Conservation (phyloP, 2,329 filamentous ascomycete genomes). For the Sporothrix pseudoabietina region DNA sequence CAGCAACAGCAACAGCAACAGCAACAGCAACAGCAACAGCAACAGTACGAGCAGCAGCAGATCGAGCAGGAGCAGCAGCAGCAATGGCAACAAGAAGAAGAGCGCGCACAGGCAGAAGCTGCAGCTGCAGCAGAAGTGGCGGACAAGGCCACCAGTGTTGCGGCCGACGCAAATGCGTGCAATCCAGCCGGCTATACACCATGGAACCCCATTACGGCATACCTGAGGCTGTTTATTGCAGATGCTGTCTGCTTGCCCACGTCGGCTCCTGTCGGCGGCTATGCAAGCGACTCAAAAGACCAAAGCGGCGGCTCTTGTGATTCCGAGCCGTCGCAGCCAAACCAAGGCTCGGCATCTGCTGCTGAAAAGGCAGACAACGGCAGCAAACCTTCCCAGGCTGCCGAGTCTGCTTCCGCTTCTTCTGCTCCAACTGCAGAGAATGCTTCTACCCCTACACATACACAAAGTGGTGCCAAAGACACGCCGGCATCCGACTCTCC, state of each 20-base stretch:
- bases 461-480: background rate
- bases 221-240: constrained; percentile 20
- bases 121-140: constrained; percentile 26
- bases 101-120: background rate
- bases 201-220: constrained; percentile 9
- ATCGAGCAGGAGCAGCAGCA: constrained; percentile 16
- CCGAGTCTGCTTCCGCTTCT: background rate
- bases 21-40: constrained; percentile 45
- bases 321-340: background rate
- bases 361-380: background rate
- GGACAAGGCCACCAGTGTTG: background rate
- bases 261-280: background rate
- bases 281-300: background rate
- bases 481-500: background rate
- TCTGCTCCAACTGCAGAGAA: background rate
- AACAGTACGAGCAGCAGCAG: constrained; percentile 37
- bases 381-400: background rate
- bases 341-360: background rate
- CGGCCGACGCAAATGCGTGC: background rate
- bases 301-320: background rate
- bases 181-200: constrained; percentile 18
- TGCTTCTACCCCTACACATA: background rate
- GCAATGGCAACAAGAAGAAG: background rate
- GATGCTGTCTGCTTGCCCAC: background rate
- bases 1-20: constrained; percentile 39